Base-by-base conservation (phyloP, 352 stramenopile genomes). In the Thraustochytrium sp. region DNA sequence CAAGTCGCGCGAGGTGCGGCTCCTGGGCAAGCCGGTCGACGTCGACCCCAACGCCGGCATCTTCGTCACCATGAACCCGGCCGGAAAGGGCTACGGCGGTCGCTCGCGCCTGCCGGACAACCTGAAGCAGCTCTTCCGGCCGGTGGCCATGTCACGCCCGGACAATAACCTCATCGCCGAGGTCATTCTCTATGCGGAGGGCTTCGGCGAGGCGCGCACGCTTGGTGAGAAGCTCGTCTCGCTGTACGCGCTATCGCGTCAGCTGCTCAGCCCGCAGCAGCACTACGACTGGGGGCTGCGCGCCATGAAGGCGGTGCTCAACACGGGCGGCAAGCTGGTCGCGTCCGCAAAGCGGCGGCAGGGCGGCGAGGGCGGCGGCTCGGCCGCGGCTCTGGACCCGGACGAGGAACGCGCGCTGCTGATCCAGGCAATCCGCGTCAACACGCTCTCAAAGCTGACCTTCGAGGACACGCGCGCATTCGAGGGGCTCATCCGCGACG, bases 1-100 rank as follows among this genome's bases (percentile, higher is more conserved):
- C 36, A 3, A 26, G 5, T 87, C 87, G 40, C 83, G 75, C 4
- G 90, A 82, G 0, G 92, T 98, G 56, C 87, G 91, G 38, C 85
- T 98, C 18, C 87, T 98, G 23, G 94, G 92, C 31, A 87, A 89
- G 11, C 87, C 87, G 0, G 89, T 98, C 21, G 89, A 95, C 61
- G 93, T 98, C 9, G 90, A 98, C 77, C 92, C 94, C 61, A 97
- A 97, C 82, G 91, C 93, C 18, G 94, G 94, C 31, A 98, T 98
- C 84, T 98, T 98, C 73, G 94, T 98, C 36, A 98, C 94, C n/a
- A 87, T 98, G 49, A 98, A 98, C 59, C 94, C 94, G 0, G 92
- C 94, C 0, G 93, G 94, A 1, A 97, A 97, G 86, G 94, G 93
- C 31, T 98, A 98, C 74, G 94, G 92, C 21, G 94, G 94, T 5